Evolutionary conservation across 2,329 filamentous ascomycete genomes (phyloP).

Genomic region (Tolypocladium tropicale): DNA sequence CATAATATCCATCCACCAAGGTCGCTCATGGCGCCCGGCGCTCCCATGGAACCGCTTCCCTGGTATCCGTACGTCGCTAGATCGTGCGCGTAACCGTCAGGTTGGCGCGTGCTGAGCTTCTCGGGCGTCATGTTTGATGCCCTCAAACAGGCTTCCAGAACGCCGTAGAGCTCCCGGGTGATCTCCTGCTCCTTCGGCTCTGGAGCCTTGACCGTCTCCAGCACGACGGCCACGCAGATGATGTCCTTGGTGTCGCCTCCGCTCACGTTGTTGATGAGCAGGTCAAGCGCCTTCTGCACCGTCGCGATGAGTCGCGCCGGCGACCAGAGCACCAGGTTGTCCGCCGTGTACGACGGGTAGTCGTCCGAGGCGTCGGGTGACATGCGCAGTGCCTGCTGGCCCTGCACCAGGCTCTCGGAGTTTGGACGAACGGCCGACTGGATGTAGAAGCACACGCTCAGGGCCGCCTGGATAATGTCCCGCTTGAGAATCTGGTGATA

Average conservation of each 20-base stretch:
- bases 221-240: constrained; percentile 35
- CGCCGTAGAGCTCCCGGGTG: constrained; percentile 26
- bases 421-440: constrained; percentile 19
- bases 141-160: constrained; percentile 34
- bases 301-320: constrained; percentile 27
- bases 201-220: constrained; percentile 31
- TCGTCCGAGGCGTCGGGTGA: constrained; percentile 24
- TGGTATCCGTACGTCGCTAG: constrained; percentile 20
- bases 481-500: constrained; percentile 42
- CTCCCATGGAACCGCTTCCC: constrained; percentile 12
- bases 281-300: constrained; percentile 37
- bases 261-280: constrained; percentile 33
- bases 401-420: constrained; percentile 17
- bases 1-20: constrained; percentile 27
- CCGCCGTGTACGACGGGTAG: constrained; percentile 20
- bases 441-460: constrained; percentile 47
- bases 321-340: constrained; percentile 31
- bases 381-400: constrained; percentile 20
- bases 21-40: constrained; percentile 15
- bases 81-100: constrained; percentile 12
- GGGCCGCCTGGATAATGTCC: constrained; percentile 44
- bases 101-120: constrained; percentile 9
- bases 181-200: constrained; percentile 33
- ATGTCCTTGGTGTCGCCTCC: constrained; percentile 42
- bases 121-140: constrained; percentile 33